Base-by-base conservation (phyloP, 2,329 filamentous ascomycete genomes). In the Trichoderma breve region DNA sequence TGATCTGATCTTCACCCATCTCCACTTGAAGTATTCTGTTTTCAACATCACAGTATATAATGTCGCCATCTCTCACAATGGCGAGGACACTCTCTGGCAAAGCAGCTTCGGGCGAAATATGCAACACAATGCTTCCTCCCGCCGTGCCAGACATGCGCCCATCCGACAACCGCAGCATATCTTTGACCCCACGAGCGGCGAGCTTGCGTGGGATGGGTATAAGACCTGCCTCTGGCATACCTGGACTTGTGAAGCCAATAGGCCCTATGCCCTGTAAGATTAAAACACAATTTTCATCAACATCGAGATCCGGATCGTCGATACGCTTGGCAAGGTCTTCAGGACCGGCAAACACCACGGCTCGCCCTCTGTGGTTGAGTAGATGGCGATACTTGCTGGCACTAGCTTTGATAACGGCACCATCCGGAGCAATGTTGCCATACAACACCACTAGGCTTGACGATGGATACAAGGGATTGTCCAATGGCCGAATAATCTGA, bases 261-360 rank as follows among this genome's bases (percentile, higher is more conserved):
- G 94, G 95, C 0, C 95, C 95, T 77, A 98, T 95, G 73, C 94
- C 95, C 74, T 94, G 90, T 30, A 98, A 90, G 4, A 98, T 90
- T 0, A 97, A 85, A 9, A 97, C 94, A 58, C 83, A 85, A 53
- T 86, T 80, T 0, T 80, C 74, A 0, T 79, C 79, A 1, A 97
- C 89, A 34, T 93, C 91, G 71, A 97, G 89, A 32, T 80, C 76
- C 0, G 84, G 83, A 55, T 83, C 82, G 71, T 88, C 86, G 32
- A 88, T 82, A 8, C 94, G 91, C 24, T 84, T 84, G 28, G 90
- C 91, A 14, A 98, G 83, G 1, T 95, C 94, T 1, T 91, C 93
- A 36, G 93, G 91, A 18, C 93, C 92, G 0, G 86, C 87, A 79
- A 98, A 98, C 0, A 87, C 86, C 3, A 94, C 85, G 0, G 86